Evolutionary conservation across 2,329 filamentous ascomycete species (phyloP), one percentile per base, ranked within the genome.

Genomic region (Nothophoma quercina): DNA sequence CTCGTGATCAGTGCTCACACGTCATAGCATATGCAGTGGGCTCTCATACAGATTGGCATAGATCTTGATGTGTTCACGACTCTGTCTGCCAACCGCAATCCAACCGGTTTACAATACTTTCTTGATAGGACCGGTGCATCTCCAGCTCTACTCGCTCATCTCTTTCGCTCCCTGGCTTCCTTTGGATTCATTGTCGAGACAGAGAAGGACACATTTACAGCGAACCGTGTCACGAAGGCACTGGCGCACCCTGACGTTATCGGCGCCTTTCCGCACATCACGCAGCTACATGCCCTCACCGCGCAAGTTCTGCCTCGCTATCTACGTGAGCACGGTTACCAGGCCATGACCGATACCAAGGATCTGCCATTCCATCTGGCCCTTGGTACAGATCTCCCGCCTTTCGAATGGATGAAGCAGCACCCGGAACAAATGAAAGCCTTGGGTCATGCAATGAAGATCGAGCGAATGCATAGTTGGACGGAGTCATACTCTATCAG

Each of bases 101-200:
- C 61, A 9, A 7, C 65, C 7, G 52, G 43, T 3, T 51, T 65
- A 9, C 29, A 51, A 15, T 29, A 62, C 21, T 55, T 74, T 13
- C 56, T 64, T 15, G 16, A 60, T 19, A 59, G 51, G 23, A 68
- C 60, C 3, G 48, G 51, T 7, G 69, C 66, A 7, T 59, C 70
- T 4, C 66, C 64, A 4, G 54, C 46, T 19, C 61, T 76, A 4
- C 50, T 70, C 16, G 58, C 63, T 21, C 70, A 72, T 30, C 53
- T 76, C 10, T 52, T 76, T 6, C 67, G 73, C 26, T 69, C 67
- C 35, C 62, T 72, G 25, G 67, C 67, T 12, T 62, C 74, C 1
- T 69, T 68, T 41, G 64, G 66, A 10, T 39, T 70, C 13, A 65
- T 75, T 39, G 32, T 47, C 5, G 70, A 76, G 56, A 59, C 62